Base-by-base conservation (phyloP, 805 yeast species). In the Tetrapisispora fleetii region DNA sequence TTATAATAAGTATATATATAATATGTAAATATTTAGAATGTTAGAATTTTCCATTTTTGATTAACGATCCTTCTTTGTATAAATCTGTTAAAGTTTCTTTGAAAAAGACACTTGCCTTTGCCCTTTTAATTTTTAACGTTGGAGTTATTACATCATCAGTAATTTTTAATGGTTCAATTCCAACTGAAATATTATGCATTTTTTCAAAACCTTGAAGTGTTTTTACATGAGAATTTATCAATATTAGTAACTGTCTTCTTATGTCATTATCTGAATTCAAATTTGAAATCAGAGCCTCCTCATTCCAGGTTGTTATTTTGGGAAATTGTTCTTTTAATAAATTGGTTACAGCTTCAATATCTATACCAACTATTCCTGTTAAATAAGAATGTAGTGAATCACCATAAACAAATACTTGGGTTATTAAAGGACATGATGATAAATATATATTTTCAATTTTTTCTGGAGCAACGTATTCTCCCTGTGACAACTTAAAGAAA, bases 381-480 rank as follows among this genome's bases (percentile, higher is more conserved):
- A 84, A 65, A 58, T 54, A 79, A 14, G 75, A 69, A 58, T 77
- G 68, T 40, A 74, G 65, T 5, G 85, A 73, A 60, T 82, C 82
- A 37, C 91, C 91, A 57, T 80, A 81, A 6, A 74, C 78, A 58
- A 73, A 81, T 14, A 78, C 57, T 63, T 82, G 88, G 4, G 74
- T 59, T 17, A 79, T 58, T 28, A 70, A 62, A 1, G 83, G 73
- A 55, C 76, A 73, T 27, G 71, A 67, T 0, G 83, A 71, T 35
- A 79, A 61, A 61, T 83, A 83, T 16, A 68, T 65, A 57, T 80
- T 81, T 59, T 84, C 91, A 54, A 84, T 78, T 63, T 78, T 81
- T 58, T 84, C 93, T 18, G 88, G 85, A 0, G 88, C 83, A 48
- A 84, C 76, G 63, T 83, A 84, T 65, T 78, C 82, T 44, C 83